Evolutionary conservation across 352 stramenopile species (phyloP), one percentile per base, ranked within the genome.

Genomic region (Pythium scleroteichum): DNA sequence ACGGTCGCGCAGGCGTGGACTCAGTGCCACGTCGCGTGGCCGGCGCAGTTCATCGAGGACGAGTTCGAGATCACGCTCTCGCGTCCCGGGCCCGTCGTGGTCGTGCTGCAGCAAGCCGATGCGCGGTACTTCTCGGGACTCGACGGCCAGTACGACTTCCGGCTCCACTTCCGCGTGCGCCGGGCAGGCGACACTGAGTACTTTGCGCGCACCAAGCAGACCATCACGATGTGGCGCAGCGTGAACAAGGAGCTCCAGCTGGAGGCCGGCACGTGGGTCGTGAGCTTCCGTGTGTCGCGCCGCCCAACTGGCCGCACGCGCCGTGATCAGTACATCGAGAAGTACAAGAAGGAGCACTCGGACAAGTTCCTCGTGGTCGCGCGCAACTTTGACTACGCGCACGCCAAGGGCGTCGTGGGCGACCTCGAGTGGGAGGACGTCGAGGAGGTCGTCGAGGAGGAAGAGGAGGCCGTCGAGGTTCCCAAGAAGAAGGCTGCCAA

Each of bases 91-190:
- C 66, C 55, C 0, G 72, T 73, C 19, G 67, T 68, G 22, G 63
- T 80, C 48, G 72, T 80, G 35, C 53, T 80, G 26, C 64, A 73
- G 44, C 69, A 77, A 47, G 69, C 65, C 8, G 72, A 80, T 53
- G 35, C 50, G 33, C 72, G 72, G 24, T 77, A 77, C 72, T 77
- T 77, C 41, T 49, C 49, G 14, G 72, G 72, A 1, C 66, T 80
- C 23, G 69, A 76, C 17, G 72, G 72, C 2, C 72, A 75, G 55
- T 80, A 75, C 51, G 53, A 67, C 44, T 80, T 73, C 65, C 47
- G 38, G 3, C 53, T 80, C 26, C 62, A 73, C 72, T 73, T 80
- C 55, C 64, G 64, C 17, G 29, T 80, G 24, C 64, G 68, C n/a
- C 53, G 57, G 23, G 63, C 61, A 8, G 65, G 64, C 20, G 65